Base-by-base conservation (phyloP, 1,139 yeast genomes). In the Hyphopichia pseudoburtonii region DNA sequence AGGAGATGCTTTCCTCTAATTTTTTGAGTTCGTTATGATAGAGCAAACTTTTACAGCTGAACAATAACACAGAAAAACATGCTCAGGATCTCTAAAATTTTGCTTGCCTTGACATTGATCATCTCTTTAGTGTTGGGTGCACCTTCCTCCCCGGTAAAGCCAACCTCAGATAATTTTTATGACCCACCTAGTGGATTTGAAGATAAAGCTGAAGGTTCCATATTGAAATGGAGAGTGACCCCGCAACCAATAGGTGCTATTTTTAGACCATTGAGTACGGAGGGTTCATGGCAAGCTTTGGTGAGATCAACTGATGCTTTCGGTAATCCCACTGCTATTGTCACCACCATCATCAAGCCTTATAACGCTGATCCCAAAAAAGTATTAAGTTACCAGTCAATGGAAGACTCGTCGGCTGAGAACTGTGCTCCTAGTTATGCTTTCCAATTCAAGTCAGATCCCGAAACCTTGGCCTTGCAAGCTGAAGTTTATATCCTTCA, bases 291-390 rank as follows among this genome's bases (percentile, higher is more conserved):
- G 62, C 68, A 65, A 42, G 42, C 63, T 28, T 42, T 66, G 35
- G 64, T 62, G 2, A 50, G 70, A 34, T 56, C 69, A 3, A 51
- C 54, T 28, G 69, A 66, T 40, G 41, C 61, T 5, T 40, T 42
- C 21, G 70, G 66, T 8, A 45, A 56, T 11, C 55, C 70, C 4
- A 52, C 44, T 18, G 67, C 62, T 3, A 49, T 62, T 30, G 64
- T 60, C 9, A 50, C 66, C 4, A 62, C 72, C 2, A 38, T 66
- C 8, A 52, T 64, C 27, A 59, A 60, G 42, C 70, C 72, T 1
- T 48, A 40, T 29, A 52, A 58, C 33, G 51, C 62, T 10, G 54
- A 56, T 32, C 49, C 55, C 5, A 32, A 39, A 16, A 54, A 55
- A 37, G 35, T 62, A 10, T 40, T 59, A 8, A 47, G 56, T 8